phyloP scores from a whole-genome alignment of 768 basidiomycete genomes.

The Auricularia sp. region DNA sequence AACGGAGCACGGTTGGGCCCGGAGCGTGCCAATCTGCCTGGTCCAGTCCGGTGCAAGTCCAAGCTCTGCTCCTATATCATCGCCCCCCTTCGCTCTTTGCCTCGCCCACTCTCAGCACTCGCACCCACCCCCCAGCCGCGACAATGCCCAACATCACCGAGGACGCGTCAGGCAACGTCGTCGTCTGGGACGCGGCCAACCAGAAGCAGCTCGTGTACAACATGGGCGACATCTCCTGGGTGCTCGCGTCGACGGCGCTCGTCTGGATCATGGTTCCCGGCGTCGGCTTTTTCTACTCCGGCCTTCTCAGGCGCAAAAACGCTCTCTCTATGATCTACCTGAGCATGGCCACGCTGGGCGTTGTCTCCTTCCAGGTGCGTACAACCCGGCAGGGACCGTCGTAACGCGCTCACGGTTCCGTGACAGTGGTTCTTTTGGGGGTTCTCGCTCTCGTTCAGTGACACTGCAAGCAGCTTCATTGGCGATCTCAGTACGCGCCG shows the following conservation, averaged over 20 bases:
- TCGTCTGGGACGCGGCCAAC: neutral
- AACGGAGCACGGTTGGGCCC: too few species aligned
- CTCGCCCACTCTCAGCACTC: too few species aligned
- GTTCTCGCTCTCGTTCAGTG: conserved; percentile 84
- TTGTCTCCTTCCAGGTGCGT: conserved; percentile 54
- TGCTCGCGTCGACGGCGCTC: conserved; percentile 59
- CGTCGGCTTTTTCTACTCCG: conserved; percentile 85
- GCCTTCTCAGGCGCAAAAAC: conserved; percentile 85
- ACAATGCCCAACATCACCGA: neutral
- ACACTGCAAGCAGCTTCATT: conserved; percentile 67
- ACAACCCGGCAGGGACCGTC: neutral
- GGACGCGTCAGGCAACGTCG: neutral
- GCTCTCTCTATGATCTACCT: conserved; percentile 88
- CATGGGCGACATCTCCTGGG: conserved; percentile 61
- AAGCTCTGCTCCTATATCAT: too few species aligned
- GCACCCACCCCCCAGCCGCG: neutral
- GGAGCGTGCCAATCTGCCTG: too few species aligned
- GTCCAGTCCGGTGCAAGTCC: too few species aligned
- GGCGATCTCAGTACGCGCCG: conserved; percentile 44
- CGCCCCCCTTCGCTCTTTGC: too few species aligned
- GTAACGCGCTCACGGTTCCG: conserved; percentile 7
- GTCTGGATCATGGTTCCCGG: conserved; percentile 83
- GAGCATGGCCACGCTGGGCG: conserved; percentile 63
- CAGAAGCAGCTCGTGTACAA: conserved; percentile 33
- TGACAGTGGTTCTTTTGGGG: conserved; percentile 81